These are phyloP conservation scores for Curvularia sp. DNA, from an alignment of 2,329 filamentous ascomycete species.

Conservation along the genomic window DNA sequence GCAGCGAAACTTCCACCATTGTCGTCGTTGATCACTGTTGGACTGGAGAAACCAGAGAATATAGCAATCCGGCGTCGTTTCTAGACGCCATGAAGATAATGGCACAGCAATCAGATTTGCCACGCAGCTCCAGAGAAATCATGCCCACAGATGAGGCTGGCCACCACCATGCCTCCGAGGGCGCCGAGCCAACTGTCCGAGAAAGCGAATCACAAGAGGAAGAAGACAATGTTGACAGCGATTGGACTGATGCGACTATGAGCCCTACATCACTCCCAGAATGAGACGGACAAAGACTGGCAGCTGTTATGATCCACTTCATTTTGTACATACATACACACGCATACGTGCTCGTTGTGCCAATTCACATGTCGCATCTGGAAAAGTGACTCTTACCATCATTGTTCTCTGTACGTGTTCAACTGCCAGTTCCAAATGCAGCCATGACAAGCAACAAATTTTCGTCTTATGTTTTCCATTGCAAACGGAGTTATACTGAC, in stretches of 20 bases:
- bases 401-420: background rate
- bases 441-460: background rate
- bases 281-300: constrained; percentile 14
- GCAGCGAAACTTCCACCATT: constrained; percentile 18
- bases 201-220: background rate
- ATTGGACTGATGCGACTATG: constrained; percentile 19
- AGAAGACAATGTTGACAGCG: constrained; percentile 8
- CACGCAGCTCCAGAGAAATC: background rate
- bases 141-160: background rate
- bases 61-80: constrained; percentile 12
- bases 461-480: background rate
- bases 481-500: background rate
- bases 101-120: background rate
- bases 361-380: background rate
- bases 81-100: constrained; percentile 7
- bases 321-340: background rate
- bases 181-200: background rate
- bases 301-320: constrained; percentile 14
- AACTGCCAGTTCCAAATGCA: background rate
- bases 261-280: constrained; percentile 10
- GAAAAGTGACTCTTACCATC: background rate
- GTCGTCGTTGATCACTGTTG: constrained; percentile 9
- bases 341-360: background rate
- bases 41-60: constrained; percentile 9
- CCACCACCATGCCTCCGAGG: background rate